A percentile compares a stretch with the other conserved stretches of the same genome.
These are phyloP conservation scores for Rauvolfia tetraphylla DNA, from an alignment of 257 asterid genomes.

Conservation along the genomic window DNA sequence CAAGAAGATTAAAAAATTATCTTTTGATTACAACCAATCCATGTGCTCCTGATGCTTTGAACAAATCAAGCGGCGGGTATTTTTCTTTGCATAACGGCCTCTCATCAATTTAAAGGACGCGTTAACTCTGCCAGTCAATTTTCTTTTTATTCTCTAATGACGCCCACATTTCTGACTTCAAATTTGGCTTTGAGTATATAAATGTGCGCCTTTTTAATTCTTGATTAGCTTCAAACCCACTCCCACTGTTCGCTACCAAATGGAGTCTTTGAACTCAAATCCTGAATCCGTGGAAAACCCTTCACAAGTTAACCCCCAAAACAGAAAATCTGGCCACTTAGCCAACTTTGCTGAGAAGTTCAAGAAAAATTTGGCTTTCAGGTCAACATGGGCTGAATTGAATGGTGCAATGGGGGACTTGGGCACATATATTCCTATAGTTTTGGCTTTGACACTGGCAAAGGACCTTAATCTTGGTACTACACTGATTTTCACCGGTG, in stretches of 20 bases:
- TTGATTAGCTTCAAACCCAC: conserved; percentile 21
- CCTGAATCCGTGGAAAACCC: conserved; percentile 20
- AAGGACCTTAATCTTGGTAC: conserved; percentile 71
- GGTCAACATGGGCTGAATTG: conserved; percentile 61
- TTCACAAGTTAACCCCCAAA: conserved; percentile 11
- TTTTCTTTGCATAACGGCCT: conserved; percentile 25
- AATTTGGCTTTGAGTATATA: background rate
- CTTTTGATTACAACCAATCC: too few species aligned
- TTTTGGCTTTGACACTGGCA: conserved; percentile 62
- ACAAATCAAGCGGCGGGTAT: conserved; percentile 42
- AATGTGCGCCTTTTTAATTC: background rate
- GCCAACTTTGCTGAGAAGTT: conserved; percentile 22
- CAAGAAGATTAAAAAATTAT: too few species aligned
- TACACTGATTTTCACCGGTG: conserved; percentile 67
- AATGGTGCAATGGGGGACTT: conserved; percentile 90
- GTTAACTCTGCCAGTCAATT: background rate
- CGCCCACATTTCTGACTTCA: background rate
- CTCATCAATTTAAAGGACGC: conserved; percentile 28
- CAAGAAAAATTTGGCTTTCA: conserved; percentile 41
- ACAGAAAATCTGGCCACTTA: conserved; percentile 3
- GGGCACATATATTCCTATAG: conserved; percentile 71
- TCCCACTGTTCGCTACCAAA: background rate
- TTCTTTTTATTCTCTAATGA: background rate
- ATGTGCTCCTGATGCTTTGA: conserved; percentile 18
- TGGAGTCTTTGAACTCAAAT: conserved; percentile 5